Evolutionary conservation across 495 filamentous ascomycete genomes (phyloP).

Genomic region (Ramalina intermedia): DNA sequence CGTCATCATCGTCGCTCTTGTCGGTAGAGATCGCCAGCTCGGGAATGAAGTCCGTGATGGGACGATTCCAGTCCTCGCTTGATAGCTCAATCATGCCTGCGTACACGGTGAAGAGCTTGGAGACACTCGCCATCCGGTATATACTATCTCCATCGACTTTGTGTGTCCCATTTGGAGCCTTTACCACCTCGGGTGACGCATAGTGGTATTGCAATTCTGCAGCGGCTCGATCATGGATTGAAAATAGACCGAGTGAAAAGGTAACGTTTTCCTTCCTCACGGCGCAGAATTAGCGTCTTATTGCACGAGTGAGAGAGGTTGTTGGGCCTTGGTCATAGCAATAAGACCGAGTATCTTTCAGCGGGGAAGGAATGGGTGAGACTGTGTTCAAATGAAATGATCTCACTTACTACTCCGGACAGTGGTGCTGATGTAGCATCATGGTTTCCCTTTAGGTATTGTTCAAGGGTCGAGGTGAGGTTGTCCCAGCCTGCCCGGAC

Average conservation of each 20-base stretch:
- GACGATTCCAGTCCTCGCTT: constrained; percentile 27
- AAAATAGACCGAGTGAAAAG: constrained; percentile 29
- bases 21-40: constrained; percentile 22
- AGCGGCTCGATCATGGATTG: constrained; percentile 23
- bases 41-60: constrained; percentile 31
- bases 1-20: constrained; percentile 6
- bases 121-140: constrained; percentile 36
- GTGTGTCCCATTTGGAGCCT: constrained; percentile 17
- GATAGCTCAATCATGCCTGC: constrained; percentile 24
- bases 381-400: too few relatives aligned
- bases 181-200: constrained; percentile 16
- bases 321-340: too few relatives aligned
- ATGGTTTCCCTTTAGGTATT: constrained; percentile 8
- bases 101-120: constrained; percentile 36
- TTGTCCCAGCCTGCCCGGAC: constrained; percentile 27
- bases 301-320: too few relatives aligned
- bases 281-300: too few relatives aligned
- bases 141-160: constrained; percentile 32
- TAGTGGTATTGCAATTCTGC: constrained; percentile 25
- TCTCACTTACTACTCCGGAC: constrained; percentile 3
- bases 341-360: too few relatives aligned
- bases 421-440: constrained; percentile 1
- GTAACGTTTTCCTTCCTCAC: constrained; percentile 21
- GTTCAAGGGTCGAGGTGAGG: constrained; percentile 21
- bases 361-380: too few relatives aligned